These are phyloP conservation scores for Euphrasia arctica DNA, from an alignment of 305 asterid genomes.

Conservation along the genomic window DNA sequence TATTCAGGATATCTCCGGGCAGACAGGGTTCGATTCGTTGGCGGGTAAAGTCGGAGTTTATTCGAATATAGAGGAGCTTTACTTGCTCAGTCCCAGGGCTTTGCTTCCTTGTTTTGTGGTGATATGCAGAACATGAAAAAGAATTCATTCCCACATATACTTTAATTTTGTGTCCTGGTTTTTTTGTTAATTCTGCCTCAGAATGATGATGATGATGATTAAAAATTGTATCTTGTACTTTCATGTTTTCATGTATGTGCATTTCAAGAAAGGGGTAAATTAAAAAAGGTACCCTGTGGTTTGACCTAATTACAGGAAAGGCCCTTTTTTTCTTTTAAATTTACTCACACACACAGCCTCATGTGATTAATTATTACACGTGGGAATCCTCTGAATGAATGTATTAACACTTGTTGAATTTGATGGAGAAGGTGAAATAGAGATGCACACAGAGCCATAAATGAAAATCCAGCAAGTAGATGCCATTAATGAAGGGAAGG, in stretches of 20 bases:
- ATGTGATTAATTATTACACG: slow-evolving; percentile 1
- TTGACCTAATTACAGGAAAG: neutral
- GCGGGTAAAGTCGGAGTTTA: slow-evolving; percentile 86
- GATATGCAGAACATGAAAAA: slow-evolving; percentile 59
- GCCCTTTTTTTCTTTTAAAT: neutral
- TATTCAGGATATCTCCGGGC: slow-evolving; percentile 65
- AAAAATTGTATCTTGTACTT: slow-evolving; percentile 2
- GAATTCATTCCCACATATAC: neutral
- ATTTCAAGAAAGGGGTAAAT: neutral
- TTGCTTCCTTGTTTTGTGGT: slow-evolving; percentile 90
- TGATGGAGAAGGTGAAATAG: neutral
- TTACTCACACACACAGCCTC: neutral
- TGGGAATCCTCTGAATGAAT: neutral
- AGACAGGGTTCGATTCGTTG: slow-evolving; percentile 77
- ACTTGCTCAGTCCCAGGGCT: slow-evolving; percentile 76
- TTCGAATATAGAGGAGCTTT: slow-evolving; percentile 86
- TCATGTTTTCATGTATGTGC: neutral
- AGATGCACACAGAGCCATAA: slow-evolving; percentile 10
- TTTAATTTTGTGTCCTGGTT: neutral
- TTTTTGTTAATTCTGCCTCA: neutral
- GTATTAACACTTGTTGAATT: neutral
- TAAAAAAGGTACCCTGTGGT: neutral
- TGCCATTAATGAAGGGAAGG: slow-evolving; percentile 24
- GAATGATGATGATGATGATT: neutral
- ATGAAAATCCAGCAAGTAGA: slow-evolving; percentile 6